Base-by-base conservation (phyloP, 129 eudicot species). In the Logfia minima region DNA sequence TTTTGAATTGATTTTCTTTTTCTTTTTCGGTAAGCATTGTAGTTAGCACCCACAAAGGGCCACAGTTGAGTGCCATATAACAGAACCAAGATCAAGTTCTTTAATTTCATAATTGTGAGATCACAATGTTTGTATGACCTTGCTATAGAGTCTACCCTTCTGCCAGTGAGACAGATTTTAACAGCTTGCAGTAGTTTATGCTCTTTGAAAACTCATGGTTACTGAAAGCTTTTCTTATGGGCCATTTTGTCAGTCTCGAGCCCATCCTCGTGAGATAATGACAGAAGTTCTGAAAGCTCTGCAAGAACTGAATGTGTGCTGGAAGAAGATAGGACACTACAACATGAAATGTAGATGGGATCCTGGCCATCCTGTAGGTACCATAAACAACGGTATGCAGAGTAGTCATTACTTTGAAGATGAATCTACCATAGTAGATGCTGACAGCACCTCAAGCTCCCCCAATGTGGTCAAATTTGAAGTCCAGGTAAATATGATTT, bases 191-290 rank as follows among this genome's bases (percentile, higher is more conserved):
- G 55, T 48, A 48, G 55, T 16, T 48, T 41, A 37, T 9, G 48
- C 10, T 41, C 3, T 59, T 23, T 8, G 67, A 24, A 62, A 62
- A 24, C 35, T 24, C n/a, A 13, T 10, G 67, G 53, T 22, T 4
- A 48, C 28, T 52, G 24, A 51, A 41, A 41, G 48, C 48, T 48
- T 48, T 13, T 48, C n/a, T 56, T 29, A 10, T 71, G 71, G 66
- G 59, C 19, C 67, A 4, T 68, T 81, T 74, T 24, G 16, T 65
- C 83, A 93, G 98, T 93, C 98, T 59, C 91, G 96, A 70, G 98
- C 98, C 55, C 97, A 89, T 76, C 98, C 98, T 53, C 91, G 98
- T 81, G 96, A 90, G 87, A 90, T 93, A 64, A 90, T 93, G 98
- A 84, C 92, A 0, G 98, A 90, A 83, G 98, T 90, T 74, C 72